Conservation (phyloP, 768 basidiomycete genomes). For the Solioccasus polychromus region DNA sequence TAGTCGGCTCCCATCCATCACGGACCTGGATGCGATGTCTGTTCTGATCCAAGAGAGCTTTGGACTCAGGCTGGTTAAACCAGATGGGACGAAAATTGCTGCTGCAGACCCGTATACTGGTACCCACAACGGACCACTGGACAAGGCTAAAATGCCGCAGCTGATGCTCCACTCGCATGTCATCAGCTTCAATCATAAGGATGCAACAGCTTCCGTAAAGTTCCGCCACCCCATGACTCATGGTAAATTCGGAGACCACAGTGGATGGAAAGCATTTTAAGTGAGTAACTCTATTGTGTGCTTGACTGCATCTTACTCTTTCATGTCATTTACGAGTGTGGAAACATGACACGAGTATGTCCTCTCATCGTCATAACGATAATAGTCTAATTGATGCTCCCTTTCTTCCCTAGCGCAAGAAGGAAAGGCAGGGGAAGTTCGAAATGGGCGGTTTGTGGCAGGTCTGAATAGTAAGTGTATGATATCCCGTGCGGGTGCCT, state of each 20-base stretch:
- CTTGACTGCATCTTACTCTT: too few species aligned
- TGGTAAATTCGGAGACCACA: neutral
- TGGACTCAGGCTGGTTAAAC: slow-evolving; percentile 10
- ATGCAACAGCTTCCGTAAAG: neutral
- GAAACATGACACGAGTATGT: too few species aligned
- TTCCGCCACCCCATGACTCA: neutral
- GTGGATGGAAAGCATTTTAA: slow-evolving; percentile 4
- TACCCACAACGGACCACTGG: neutral
- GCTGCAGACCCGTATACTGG: neutral
- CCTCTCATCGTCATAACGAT: too few species aligned
- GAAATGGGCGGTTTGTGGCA: too few species aligned
- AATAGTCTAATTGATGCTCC: too few species aligned
- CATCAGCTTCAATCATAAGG: neutral
- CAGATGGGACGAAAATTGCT: slow-evolving; percentile 11
- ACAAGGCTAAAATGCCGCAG: slow-evolving; percentile 4
- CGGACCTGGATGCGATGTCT: neutral
- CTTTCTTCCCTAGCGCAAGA: too few species aligned
- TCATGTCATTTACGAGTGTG: too few species aligned
- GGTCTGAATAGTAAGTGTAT: too few species aligned
- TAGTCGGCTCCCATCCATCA: neutral
- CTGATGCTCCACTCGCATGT: slow-evolving; percentile 14
- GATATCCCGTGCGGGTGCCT: too few species aligned
- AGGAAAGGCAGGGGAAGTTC: too few species aligned
- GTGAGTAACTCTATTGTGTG: too few species aligned
- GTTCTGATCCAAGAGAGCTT: slow-evolving; percentile 7